Evolutionary conservation across 805 yeast species (phyloP).

Genomic region (Candida quercuum): DNA sequence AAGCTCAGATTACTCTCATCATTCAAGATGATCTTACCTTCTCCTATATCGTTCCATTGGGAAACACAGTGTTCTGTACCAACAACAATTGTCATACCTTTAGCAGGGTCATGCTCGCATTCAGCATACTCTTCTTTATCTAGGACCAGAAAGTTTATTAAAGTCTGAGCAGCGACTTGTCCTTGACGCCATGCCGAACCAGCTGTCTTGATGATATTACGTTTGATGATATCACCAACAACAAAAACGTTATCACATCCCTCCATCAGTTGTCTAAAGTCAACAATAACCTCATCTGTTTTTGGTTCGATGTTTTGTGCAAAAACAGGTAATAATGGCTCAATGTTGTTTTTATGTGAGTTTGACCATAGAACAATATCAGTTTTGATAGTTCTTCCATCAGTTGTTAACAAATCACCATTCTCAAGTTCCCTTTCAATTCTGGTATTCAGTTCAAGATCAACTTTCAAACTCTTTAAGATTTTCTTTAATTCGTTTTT

Average conservation of each 20-base stretch:
- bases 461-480: conserved; percentile 19
- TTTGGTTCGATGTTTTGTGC: conserved; percentile 18
- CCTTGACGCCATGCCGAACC: conserved; percentile 32
- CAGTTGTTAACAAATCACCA: conserved; percentile 20
- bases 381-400: conserved; percentile 23
- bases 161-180: conserved; percentile 13
- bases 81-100: conserved; percentile 24
- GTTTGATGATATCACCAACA: conserved; percentile 31
- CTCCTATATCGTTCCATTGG: conserved; percentile 22
- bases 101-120: conserved; percentile 16
- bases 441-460: conserved; percentile 26
- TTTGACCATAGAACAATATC: conserved; percentile 35
- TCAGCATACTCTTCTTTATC: conserved; percentile 9
- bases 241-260: conserved; percentile 28
- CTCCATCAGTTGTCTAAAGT: conserved; percentile 22
- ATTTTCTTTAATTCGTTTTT: conserved; percentile 10
- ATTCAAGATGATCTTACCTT: conserved; percentile 25
- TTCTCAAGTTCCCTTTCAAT: conserved; percentile 23
- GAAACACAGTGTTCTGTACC: conserved; percentile 16
- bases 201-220: conserved; percentile 35
- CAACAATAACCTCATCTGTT: conserved; percentile 21
- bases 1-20: conserved; percentile 21
- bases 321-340: conserved; percentile 21
- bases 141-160: conserved; percentile 13
- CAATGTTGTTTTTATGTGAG: conserved; percentile 29